Evolutionary conservation across 2,329 filamentous ascomycete species (phyloP).

Genomic region (Bisporella sp.): DNA sequence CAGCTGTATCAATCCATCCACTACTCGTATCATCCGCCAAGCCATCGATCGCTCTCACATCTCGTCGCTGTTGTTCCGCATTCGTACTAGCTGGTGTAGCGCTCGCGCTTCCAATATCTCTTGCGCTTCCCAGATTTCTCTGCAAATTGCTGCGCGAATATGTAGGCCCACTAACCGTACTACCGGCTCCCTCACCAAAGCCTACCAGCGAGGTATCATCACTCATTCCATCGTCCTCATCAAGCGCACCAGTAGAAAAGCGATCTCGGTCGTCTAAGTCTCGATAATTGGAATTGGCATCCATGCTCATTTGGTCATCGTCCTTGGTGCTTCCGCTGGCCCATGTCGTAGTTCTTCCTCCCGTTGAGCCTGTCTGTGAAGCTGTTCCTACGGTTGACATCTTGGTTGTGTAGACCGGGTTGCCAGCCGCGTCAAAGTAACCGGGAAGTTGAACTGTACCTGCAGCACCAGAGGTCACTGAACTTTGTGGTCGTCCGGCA

Average conservation of each 20-base stretch:
- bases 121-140: constrained; percentile 22
- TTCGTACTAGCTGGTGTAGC: constrained; percentile 16
- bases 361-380: constrained; percentile 75
- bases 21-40: constrained; percentile 52
- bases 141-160: constrained; percentile 42
- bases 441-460: constrained; percentile 42
- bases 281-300: constrained; percentile 36
- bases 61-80: constrained; percentile 44
- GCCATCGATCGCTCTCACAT: constrained; percentile 62
- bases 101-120: constrained; percentile 8
- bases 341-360: constrained; percentile 56
- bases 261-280: constrained; percentile 42
- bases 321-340: constrained; percentile 53
- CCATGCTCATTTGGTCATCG: constrained; percentile 47
- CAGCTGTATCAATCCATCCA: constrained; percentile 56
- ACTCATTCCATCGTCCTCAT: constrained; percentile 55
- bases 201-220: constrained; percentile 85
- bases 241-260: constrained; percentile 24
- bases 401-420: constrained; percentile 59
- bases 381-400: constrained; percentile 89
- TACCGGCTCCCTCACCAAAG: constrained; percentile 87
- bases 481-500: constrained; percentile 50
- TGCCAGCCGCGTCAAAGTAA: constrained; percentile 75
- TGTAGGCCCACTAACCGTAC: constrained; percentile 74
- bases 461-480: constrained; percentile 28